Evolutionary conservation across 148 eudicot species (phyloP).

Genomic region (Rhododendron kiyosumense): DNA sequence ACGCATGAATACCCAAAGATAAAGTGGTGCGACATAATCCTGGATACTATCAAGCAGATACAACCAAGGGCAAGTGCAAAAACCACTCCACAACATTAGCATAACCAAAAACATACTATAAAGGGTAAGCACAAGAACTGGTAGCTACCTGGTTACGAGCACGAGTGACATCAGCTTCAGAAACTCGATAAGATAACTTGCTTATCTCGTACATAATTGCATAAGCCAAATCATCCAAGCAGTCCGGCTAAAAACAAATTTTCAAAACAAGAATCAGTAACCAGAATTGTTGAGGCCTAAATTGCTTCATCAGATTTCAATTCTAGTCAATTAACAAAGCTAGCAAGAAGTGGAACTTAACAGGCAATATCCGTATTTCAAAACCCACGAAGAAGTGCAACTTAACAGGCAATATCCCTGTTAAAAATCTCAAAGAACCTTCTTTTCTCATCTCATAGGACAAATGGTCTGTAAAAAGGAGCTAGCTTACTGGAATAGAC

Average conservation of each 20-base stretch:
- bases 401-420: not conserved
- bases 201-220: constrained; percentile 69
- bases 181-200: constrained; percentile 68
- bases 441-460: not conserved
- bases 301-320: not conserved
- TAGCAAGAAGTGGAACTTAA: not conserved
- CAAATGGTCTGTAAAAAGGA: not conserved
- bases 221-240: constrained; percentile 77
- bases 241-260: constrained; percentile 59
- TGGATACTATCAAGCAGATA: not conserved
- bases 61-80: constrained; percentile 4
- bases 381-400: not conserved
- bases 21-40: not conserved
- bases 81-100: not conserved
- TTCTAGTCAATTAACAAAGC: not conserved
- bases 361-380: not conserved
- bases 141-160: constrained; percentile 72
- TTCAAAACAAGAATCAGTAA: not conserved
- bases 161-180: constrained; percentile 79
- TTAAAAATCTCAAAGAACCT: not conserved
- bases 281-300: not conserved
- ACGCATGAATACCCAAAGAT: not conserved
- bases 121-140: constrained; percentile 5
- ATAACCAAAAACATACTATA: not conserved
- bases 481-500: not conserved